phyloP scores from a whole-genome alignment of 305 asterid species.

The Striga hermonthica region DNA sequence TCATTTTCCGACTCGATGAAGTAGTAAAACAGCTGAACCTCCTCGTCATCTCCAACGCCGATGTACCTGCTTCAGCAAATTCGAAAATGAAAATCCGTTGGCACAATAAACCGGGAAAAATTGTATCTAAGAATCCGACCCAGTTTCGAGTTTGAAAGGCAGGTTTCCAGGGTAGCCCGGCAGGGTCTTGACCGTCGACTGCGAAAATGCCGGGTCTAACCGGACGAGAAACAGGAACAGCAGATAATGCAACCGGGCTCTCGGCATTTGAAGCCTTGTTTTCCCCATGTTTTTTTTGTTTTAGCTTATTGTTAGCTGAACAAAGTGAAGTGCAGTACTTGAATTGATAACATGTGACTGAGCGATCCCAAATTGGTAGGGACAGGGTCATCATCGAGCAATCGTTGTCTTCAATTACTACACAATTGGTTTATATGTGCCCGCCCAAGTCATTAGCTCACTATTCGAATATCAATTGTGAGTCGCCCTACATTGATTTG shows the following conservation, averaged over 20 bases:
- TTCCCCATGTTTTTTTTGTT: no score
- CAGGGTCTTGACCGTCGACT: constrained; percentile 23
- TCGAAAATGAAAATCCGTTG: background rate
- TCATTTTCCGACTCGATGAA: constrained; percentile 39
- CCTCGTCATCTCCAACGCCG: constrained; percentile 33
- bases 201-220: constrained; percentile 10
- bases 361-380: no score
- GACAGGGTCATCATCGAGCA: no score
- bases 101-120: background rate
- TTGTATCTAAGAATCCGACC: constrained; percentile 19
- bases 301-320: no score
- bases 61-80: constrained; percentile 32
- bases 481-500: no score
- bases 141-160: constrained; percentile 48
- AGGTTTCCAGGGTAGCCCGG: constrained; percentile 38
- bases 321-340: no score
- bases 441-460: no score
- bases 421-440: no score
- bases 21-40: constrained; percentile 41
- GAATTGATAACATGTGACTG: no score
- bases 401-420: no score
- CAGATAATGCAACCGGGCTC: background rate
- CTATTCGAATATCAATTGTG: no score
- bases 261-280: background rate
- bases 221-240: constrained; percentile 1